Conservation (phyloP, 2,329 filamentous ascomycete genomes). For the Paecilomyces sp. region DNA sequence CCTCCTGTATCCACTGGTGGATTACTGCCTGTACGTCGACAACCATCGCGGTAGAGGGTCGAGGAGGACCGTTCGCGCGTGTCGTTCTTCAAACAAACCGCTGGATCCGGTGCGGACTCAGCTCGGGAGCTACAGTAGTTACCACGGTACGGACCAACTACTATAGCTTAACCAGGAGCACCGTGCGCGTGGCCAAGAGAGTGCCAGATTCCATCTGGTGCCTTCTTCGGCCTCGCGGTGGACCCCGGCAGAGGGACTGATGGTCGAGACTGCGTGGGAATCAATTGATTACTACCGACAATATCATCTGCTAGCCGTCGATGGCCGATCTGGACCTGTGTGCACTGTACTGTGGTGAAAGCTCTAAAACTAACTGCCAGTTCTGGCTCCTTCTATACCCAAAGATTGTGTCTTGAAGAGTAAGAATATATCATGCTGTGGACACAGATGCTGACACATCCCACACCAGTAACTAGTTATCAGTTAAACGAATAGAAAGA, state of each 20-base stretch:
- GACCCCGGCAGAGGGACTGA: not conserved
- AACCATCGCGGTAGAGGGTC: not conserved
- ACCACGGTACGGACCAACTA: not conserved
- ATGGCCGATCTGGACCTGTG: not conserved
- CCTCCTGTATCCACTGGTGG: not conserved
- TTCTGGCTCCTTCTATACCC: not conserved
- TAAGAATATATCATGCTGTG: not conserved
- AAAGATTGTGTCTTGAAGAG: not conserved
- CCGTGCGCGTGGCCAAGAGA: constrained; percentile 1
- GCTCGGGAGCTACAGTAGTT: not conserved
- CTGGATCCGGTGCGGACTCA: not conserved
- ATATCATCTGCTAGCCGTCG: not conserved
- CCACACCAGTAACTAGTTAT: not conserved
- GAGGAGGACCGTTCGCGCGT: not conserved
- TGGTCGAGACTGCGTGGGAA: not conserved
- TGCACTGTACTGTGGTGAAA: not conserved
- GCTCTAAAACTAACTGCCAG: not conserved
- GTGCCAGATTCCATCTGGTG: not conserved
- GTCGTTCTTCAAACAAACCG: not conserved
- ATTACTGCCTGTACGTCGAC: not conserved
- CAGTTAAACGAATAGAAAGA: not conserved
- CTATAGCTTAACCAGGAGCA: not conserved
- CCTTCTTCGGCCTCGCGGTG: not conserved
- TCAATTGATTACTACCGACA: not conserved
- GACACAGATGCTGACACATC: not conserved